Evolutionary conservation across 1,284 basidiomycete species (phyloP), one percentile per base, ranked within the genome.

Genomic region (Leccinum solheimii): DNA sequence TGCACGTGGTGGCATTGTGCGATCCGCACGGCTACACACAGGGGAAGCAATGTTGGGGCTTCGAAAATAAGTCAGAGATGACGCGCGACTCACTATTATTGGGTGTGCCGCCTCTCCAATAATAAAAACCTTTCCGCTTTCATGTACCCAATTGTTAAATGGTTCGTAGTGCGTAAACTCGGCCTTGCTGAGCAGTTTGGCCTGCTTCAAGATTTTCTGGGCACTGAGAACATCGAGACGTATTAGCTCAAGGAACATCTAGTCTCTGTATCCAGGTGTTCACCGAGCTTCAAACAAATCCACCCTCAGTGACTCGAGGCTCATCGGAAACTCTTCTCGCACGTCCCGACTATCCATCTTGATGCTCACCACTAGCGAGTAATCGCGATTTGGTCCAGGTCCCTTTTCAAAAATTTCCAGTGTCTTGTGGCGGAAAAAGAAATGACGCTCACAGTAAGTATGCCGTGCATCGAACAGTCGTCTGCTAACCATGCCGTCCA

Each of bases 101-200:
- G 83, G 82, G 68, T 85, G 83, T 26, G 81, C 83, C 1, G 83
- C 78, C 68, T 84, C 81, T 30, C 83, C 83, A 10, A 83, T 71
- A 1, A 85, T 66, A 19, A 81, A 80, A 3, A 84, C 72, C 58
- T 75, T 78, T n/a, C 77, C 79, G 13, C 72, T 69, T 45, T 81
- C 78, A 62, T 83, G 84, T 3, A 83, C 78, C 70, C 81, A 78
- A 34, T 72, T 80, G 3, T 79, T 78, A 48, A 78, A 76, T 56
- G 67, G 72, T 50, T 74, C 76, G 43, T 73, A 76, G 53, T 71
- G 74, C 60, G 68, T 50, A 73, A 79, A 69, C 61, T 76, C 66
- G 60, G 74, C 77, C 66, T 78, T 69, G 34, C 61, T 72, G 23
- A 77, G 66, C 13, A 73, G 74, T 32, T 76, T 66, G 1, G 76